These are phyloP conservation scores for Metschnikowia arizonensis DNA, from an alignment of 805 yeast species.

Conservation along the genomic window DNA sequence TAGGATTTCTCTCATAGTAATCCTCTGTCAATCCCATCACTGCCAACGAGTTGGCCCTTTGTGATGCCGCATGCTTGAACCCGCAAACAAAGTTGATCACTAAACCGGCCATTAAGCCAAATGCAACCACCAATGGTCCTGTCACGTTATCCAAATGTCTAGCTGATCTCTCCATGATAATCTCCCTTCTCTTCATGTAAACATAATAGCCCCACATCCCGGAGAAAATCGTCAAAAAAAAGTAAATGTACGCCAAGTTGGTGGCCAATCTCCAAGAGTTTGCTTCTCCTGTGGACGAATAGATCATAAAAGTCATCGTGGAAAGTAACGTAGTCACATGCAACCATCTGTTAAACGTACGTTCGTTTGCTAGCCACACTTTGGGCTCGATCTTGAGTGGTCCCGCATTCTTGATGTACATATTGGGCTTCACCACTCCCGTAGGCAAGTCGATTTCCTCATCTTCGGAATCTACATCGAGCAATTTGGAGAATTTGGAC, in stretches of 20 bases:
- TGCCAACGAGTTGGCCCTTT: slow-evolving; percentile 15
- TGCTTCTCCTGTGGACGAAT: slow-evolving; percentile 67
- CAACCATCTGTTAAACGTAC: slow-evolving; percentile 95
- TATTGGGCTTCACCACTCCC: slow-evolving; percentile 81
- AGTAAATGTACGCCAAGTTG: slow-evolving; percentile 71
- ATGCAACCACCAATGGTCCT: slow-evolving; percentile 81
- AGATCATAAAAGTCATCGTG: slow-evolving; percentile 78
- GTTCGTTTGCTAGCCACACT: slow-evolving; percentile 97
- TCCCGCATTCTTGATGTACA: slow-evolving; percentile 80
- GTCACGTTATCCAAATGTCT: slow-evolving; percentile 82
- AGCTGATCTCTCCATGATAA: slow-evolving; percentile 78
- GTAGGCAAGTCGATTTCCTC: slow-evolving; percentile 78
- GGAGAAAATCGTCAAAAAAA: slow-evolving; percentile 74
- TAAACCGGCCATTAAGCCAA: slow-evolving; percentile 63
- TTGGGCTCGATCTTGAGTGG: slow-evolving; percentile 94
- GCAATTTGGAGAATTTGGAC: slow-evolving; percentile 35
- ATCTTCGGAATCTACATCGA: slow-evolving; percentile 77
- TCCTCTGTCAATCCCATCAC: slow-evolving; percentile 24
- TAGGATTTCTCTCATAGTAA: slow-evolving; percentile 30
- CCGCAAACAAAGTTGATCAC: slow-evolving; percentile 70
- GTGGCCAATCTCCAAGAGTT: slow-evolving; percentile 63
- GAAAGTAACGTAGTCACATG: slow-evolving; percentile 83
- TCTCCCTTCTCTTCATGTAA: slow-evolving; percentile 63
- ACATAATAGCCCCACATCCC: slow-evolving; percentile 87
- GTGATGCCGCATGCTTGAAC: slow-evolving; percentile 27